phyloP scores from a whole-genome alignment of 2,329 filamentous ascomycete genomes.

The Fusarium xylarioides region DNA sequence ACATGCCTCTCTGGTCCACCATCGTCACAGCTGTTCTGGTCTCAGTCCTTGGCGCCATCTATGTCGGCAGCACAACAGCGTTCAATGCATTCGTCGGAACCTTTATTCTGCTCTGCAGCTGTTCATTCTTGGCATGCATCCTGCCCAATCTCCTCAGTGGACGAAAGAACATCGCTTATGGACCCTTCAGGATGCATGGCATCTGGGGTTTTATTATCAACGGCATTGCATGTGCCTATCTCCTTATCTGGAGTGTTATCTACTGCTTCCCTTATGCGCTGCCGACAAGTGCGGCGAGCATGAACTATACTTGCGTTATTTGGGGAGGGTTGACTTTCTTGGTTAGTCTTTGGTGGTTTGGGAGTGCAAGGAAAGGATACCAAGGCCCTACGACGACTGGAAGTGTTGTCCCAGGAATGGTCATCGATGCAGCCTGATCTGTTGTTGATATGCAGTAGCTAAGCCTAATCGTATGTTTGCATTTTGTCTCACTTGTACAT shows the following conservation, averaged over 20 bases:
- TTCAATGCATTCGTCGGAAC: conserved; percentile 72
- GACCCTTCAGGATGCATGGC: conserved; percentile 65
- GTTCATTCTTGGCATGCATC: conserved; percentile 68
- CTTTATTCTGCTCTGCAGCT: conserved; percentile 50
- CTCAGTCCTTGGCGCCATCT: conserved; percentile 69
- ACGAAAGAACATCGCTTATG: conserved; percentile 53
- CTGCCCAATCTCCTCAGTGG: conserved; percentile 62
- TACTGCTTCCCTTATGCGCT: conserved; percentile 66
- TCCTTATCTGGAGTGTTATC: conserved; percentile 68
- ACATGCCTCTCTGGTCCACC: conserved; percentile 58
- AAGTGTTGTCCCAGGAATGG: conserved; percentile 31
- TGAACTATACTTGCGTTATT: conserved; percentile 63
- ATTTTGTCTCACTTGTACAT: neutral
- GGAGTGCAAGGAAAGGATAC: conserved; percentile 42
- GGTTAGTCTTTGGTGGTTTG: conserved; percentile 54
- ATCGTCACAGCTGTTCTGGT: conserved; percentile 54
- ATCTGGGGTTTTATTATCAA: conserved; percentile 61
- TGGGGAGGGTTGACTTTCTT: conserved; percentile 53
- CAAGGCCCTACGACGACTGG: conserved; percentile 38
- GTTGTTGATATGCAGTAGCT: neutral
- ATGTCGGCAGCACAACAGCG: conserved; percentile 71
- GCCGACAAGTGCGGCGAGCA: conserved; percentile 56
- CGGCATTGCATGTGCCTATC: conserved; percentile 63
- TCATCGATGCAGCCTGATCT: conserved; percentile 29
- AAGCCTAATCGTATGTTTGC: neutral